Base-by-base conservation (phyloP, 371 early-diverging fungal species). In the Apophysomyces trapeziformis region DNA sequence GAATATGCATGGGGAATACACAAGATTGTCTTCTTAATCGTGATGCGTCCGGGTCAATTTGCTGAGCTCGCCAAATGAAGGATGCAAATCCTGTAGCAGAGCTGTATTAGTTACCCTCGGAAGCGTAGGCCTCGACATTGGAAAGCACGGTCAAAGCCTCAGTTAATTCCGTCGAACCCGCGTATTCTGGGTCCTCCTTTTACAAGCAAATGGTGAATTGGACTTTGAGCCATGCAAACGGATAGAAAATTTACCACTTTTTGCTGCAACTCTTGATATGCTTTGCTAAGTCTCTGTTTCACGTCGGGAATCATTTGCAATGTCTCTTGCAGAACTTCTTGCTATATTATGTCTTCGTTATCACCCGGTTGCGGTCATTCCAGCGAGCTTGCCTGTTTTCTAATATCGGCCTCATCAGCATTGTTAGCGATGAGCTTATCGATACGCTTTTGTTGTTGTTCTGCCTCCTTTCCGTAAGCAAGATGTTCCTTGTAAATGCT, bases 311-410 rank as follows among this genome's bases (percentile, higher is more conserved):
- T 85, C 91, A 93, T 93, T 58, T 80, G 77, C 32, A 72, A 65
- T 5, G 92, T 91, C 63, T 93, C 93, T 2, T 86, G 89, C 43
- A 93, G 80, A 4, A 93, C 93, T 67, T 92, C 92, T 64, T 85
- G 80, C 90, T 92, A 66, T 63, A 54, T 47, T 21, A 39, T 3
- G 13, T 32, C 46, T 43, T 66, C 9, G n/a, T 47, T 41, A 43
- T 50, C 46, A n/a, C 14, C 7, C 9, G 38, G 11, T 21, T 57
- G 39, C 41, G 32, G 35, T 38, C 5, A 39, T 39, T 0, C n/a
- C 16, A 16, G 3, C 38, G 5, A 41, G 11, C 57, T 65, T 77
- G 85, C 91, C 84, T 93, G 92, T 74, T 93, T 92, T 50, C 84
- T 76, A 39, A 93, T 73, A 70, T 87, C 88, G 57, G 88, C 83